Evolutionary conservation across 371 early-diverging fungal species (phyloP), one percentile per base, ranked within the genome.

Genomic region (Zancudomyces culisetae): DNA sequence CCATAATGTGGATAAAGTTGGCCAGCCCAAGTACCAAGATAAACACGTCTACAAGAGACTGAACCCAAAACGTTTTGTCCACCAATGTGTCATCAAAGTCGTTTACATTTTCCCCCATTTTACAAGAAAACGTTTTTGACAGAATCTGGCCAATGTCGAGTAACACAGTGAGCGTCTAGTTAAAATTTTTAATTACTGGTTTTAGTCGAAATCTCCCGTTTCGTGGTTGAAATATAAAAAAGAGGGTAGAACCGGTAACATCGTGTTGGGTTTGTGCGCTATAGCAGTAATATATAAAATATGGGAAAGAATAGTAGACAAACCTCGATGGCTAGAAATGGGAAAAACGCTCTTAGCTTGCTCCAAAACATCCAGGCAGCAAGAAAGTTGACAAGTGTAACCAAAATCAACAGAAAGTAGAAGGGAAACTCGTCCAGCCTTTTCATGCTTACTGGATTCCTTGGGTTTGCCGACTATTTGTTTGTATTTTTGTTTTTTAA

Each of bases 261-360:
- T n/a, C n/a, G n/a, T n/a, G n/a, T n/a, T n/a, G n/a, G n/a, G n/a
- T n/a, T n/a, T n/a, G n/a, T n/a, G n/a, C n/a, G n/a, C n/a, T n/a
- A n/a, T n/a, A n/a, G n/a, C n/a, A n/a, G n/a, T n/a, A n/a, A n/a
- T n/a, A n/a, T n/a, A n/a, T n/a, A n/a, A n/a, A n/a, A n/a, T n/a
- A n/a, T n/a, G n/a, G n/a, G n/a, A n/a, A n/a, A n/a, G n/a, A n/a
- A n/a, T n/a, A n/a, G n/a, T n/a, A 45, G 19, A 12, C 19, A 12
- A 23, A 48, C 48, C 48, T 48, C 48, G 26, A 48, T 48, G n/a
- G 29, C 24, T n/a, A 48, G 26, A n/a, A 48, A 48, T 10, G 29
- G 19, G 48, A 48, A 48, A 27, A 48, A 48, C 24, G 48, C 48
- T 48, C 27, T 20, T 24, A 24, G 18, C n/a, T 10, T 27, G 27